phyloP scores from a whole-genome alignment of 805 yeast species.

The Ogataea pilisensis region DNA sequence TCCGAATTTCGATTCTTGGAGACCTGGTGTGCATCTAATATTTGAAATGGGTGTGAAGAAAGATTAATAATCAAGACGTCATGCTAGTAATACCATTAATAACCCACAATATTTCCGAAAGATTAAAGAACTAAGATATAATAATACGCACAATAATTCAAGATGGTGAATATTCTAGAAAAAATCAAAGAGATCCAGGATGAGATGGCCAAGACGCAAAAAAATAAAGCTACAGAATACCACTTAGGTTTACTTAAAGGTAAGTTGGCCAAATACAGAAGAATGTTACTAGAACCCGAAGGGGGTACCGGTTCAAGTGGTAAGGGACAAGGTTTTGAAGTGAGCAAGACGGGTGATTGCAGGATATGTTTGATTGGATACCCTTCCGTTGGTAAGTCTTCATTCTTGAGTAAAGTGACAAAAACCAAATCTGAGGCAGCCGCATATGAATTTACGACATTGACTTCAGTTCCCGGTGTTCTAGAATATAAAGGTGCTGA shows the following conservation, averaged over 20 bases:
- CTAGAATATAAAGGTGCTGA: slow-evolving; percentile 94
- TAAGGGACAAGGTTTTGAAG: slow-evolving; percentile 85
- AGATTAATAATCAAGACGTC: too few species aligned
- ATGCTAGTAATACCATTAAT: too few species aligned
- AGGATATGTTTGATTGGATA: slow-evolving; percentile 93
- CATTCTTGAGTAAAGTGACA: slow-evolving; percentile 82
- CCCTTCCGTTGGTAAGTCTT: slow-evolving; percentile 97
- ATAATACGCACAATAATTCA: too few species aligned
- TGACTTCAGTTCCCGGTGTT: slow-evolving; percentile 96
- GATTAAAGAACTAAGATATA: too few species aligned
- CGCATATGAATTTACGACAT: slow-evolving; percentile 89
- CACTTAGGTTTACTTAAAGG: slow-evolving; percentile 94
- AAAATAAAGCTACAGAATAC: slow-evolving; percentile 96
- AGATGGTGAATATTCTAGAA: slow-evolving; percentile 42
- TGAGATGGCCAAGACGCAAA: slow-evolving; percentile 92
- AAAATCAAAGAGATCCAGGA: slow-evolving; percentile 86
- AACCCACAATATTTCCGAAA: too few species aligned
- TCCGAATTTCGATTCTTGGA: too few species aligned
- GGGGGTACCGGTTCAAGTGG: slow-evolving; percentile 60
- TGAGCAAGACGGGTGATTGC: slow-evolving; percentile 93
- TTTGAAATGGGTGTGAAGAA: too few species aligned
- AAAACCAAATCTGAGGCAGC: slow-evolving; percentile 95
- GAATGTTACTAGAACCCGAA: slow-evolving; percentile 87
- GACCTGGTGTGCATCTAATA: too few species aligned
- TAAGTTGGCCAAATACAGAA: slow-evolving; percentile 85